Evolutionary conservation across 2,329 filamentous ascomycete genomes (phyloP).

Genomic region (Pseudohalonectria lignicola): DNA sequence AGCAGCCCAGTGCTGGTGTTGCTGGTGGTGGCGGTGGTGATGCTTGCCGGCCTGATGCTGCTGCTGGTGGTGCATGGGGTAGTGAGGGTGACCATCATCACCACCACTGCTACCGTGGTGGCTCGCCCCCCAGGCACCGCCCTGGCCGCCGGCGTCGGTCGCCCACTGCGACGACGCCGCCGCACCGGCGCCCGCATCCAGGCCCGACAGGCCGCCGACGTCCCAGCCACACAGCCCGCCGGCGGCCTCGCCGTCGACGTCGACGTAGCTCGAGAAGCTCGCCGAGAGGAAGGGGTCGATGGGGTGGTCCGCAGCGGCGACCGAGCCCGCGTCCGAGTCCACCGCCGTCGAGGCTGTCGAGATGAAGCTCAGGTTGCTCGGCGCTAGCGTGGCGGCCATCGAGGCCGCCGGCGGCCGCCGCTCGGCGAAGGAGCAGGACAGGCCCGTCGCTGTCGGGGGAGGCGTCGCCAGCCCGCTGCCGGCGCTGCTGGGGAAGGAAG

Average conservation of each 20-base stretch:
- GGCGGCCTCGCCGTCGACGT: conserved; percentile 4
- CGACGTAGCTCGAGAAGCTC: conserved; percentile 4
- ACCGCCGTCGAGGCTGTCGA: conserved; percentile 6
- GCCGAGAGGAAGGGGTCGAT: conserved; percentile 5
- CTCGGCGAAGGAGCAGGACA: background rate
- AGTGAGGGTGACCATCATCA: background rate
- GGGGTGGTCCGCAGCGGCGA: no score
- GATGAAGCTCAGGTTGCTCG: conserved; percentile 8
- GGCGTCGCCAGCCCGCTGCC: conserved; percentile 2
- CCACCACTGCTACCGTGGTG: background rate
- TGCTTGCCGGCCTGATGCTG: no score
- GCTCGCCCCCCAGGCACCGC: background rate
- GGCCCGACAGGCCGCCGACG: conserved; percentile 22
- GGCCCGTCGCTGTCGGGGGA: background rate
- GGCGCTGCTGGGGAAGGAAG: conserved; percentile 6
- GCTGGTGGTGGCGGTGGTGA: background rate
- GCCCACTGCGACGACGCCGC: background rate
- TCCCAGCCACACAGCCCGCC: conserved; percentile 17
- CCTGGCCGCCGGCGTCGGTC: background rate
- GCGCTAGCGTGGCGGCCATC: conserved; percentile 7
- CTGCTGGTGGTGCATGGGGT: background rate
- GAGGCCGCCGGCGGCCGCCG: background rate
- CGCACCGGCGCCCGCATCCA: background rate
- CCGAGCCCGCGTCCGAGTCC: conserved; percentile 4
- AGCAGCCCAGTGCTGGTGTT: background rate